Evolutionary conservation across 495 filamentous ascomycete species (phyloP).

Genomic region (Aspergillus egyptiacus): DNA sequence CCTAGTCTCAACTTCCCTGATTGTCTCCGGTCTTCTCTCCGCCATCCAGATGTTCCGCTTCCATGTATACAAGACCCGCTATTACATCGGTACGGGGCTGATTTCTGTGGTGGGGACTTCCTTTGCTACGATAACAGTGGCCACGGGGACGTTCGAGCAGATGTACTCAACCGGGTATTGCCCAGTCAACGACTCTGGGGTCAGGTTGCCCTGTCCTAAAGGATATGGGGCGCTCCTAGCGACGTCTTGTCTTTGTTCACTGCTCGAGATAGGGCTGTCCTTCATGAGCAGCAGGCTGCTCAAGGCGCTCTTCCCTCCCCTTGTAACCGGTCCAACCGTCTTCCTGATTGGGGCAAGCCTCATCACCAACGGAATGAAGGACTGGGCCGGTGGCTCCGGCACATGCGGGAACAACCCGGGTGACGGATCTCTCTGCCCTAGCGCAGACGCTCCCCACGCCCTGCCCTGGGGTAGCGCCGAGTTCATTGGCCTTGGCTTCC

Average conservation of each 20-base stretch:
- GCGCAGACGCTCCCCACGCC: conserved; percentile 65
- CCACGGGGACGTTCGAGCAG: conserved; percentile 67
- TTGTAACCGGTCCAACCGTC: conserved; percentile 83
- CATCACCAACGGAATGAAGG: conserved; percentile 68
- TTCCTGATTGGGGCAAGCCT: conserved; percentile 71
- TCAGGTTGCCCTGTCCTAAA: conserved; percentile 68
- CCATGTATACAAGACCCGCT: conserved; percentile 71
- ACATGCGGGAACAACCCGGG: conserved; percentile 52
- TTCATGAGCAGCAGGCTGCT: conserved; percentile 59
- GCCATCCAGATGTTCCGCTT: conserved; percentile 81
- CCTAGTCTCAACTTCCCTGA: conserved; percentile 83
- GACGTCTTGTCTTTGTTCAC: conserved; percentile 53
- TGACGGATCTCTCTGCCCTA: conserved; percentile 61
- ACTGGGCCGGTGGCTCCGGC: conserved; percentile 78
- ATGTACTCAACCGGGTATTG: conserved; percentile 84
- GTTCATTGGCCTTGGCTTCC: conserved; percentile 86
- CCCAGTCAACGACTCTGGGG: conserved; percentile 56
- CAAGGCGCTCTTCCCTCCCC: conserved; percentile 76
- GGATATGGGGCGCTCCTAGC: conserved; percentile 83
- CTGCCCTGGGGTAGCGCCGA: conserved; percentile 83
- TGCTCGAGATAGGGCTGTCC: conserved; percentile 40
- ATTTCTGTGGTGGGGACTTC: conserved; percentile 79
- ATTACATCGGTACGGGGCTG: conserved; percentile 81
- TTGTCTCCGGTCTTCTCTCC: conserved; percentile 77
- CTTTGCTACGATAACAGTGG: conserved; percentile 83